These are phyloP conservation scores for Colletotrichum lindemuthianum DNA, from an alignment of 2,329 filamentous ascomycete species.

Conservation along the genomic window DNA sequence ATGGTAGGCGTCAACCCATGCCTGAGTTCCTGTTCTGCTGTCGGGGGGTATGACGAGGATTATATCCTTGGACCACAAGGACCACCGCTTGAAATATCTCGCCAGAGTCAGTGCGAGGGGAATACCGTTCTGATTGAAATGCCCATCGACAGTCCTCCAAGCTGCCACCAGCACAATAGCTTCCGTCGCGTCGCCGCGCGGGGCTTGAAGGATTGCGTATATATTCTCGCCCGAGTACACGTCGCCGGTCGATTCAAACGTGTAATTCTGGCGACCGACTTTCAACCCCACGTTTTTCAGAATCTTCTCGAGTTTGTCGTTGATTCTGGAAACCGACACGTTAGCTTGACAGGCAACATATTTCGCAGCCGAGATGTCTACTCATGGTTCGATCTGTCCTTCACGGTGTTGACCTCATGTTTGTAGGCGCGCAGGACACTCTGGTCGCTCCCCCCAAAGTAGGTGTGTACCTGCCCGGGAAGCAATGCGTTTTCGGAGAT, in stretches of 20 bases:
- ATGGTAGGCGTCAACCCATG: constrained; percentile 98
- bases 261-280: constrained; percentile 87
- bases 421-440: constrained; percentile 92
- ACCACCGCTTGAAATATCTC: constrained; percentile 97
- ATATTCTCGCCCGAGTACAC: constrained; percentile 85
- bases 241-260: constrained; percentile 81
- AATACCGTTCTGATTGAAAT: constrained; percentile 87
- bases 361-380: constrained; percentile 43
- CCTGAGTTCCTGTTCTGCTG: constrained; percentile 89
- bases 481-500: constrained; percentile 97
- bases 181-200: constrained; percentile 94
- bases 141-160: constrained; percentile 83
- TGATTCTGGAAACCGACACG: constrained; percentile 56
- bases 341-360: constrained; percentile 1
- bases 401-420: constrained; percentile 78
- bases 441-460: constrained; percentile 96
- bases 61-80: constrained; percentile 98
- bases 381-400: constrained; percentile 63
- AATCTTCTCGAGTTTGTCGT: constrained; percentile 78
- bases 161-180: constrained; percentile 92
- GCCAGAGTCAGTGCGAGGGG: constrained; percentile 86
- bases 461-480: constrained; percentile 96
- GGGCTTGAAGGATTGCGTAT: constrained; percentile 93
- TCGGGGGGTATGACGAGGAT: constrained; percentile 91
- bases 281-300: constrained; percentile 85